These are phyloP conservation scores for Fraxinus americana DNA, from an alignment of 257 asterid genomes.

Conservation along the genomic window DNA sequence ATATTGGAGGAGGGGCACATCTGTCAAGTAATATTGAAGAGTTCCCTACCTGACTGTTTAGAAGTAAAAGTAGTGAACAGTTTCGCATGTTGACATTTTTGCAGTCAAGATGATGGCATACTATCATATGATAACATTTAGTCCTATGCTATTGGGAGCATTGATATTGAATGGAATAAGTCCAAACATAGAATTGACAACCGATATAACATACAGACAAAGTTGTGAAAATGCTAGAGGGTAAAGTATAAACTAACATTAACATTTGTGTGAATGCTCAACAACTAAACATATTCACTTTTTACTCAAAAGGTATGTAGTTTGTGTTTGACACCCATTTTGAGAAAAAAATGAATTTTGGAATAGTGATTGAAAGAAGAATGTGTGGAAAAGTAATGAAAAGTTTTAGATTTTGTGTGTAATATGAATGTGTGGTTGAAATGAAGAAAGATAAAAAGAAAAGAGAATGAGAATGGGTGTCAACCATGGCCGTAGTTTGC, in stretches of 20 bases:
- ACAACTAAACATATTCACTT: background rate
- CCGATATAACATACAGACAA: background rate
- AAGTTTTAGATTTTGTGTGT: no score
- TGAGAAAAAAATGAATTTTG: no score
- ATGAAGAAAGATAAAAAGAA: no score
- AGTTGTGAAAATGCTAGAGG: background rate
- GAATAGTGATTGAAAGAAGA: no score
- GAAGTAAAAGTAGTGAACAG: background rate
- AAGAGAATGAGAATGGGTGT: no score
- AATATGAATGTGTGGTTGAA: no score
- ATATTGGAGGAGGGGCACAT: background rate
- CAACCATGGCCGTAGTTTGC: background rate
- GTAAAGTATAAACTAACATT: background rate
- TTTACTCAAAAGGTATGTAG: background rate
- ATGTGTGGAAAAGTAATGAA: no score
- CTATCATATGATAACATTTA: background rate
- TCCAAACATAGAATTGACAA: background rate
- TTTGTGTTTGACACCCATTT: background rate
- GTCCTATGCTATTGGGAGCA: background rate
- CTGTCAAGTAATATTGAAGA: background rate
- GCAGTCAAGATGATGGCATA: background rate
- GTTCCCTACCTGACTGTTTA: background rate
- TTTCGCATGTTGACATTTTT: background rate
- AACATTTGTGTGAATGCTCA: background rate
- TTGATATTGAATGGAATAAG: background rate